Evolutionary conservation across 805 yeast genomes (phyloP).

Genomic region (Millerago galiae): DNA sequence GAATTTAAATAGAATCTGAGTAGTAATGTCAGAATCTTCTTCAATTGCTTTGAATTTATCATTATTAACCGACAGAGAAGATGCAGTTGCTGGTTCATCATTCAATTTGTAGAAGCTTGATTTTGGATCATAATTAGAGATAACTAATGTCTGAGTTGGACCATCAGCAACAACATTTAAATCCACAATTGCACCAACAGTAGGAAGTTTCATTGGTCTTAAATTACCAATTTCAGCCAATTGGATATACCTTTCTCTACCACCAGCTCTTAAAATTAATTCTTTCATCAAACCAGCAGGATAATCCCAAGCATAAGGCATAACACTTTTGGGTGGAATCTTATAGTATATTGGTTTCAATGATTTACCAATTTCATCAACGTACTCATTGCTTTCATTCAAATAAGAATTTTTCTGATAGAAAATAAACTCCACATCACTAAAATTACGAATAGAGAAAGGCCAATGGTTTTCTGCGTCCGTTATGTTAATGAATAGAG

Average conservation of each 20-base stretch:
- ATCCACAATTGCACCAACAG: constrained; percentile 55
- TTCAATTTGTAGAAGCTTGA: constrained; percentile 62
- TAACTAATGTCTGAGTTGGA: constrained; percentile 81
- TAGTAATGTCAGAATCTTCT: constrained; percentile 29
- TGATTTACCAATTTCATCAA: constrained; percentile 40
- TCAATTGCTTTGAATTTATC: constrained; percentile 49
- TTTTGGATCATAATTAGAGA: constrained; percentile 75
- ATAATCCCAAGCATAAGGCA: constrained; percentile 98
- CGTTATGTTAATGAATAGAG: constrained; percentile 68
- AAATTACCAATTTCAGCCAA: constrained; percentile 90
- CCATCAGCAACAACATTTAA: constrained; percentile 95
- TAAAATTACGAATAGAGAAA: constrained; percentile 81
- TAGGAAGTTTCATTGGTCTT: constrained; percentile 76
- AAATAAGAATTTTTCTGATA: constrained; percentile 77
- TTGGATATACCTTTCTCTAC: constrained; percentile 71
- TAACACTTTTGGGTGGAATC: constrained; percentile 83
- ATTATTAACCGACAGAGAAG: constrained; percentile 28
- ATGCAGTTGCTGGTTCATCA: constrained; percentile 21
- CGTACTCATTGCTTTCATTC: constrained; percentile 58
- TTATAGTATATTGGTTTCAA: constrained; percentile 77
- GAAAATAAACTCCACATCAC: constrained; percentile 77
- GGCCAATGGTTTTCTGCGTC: constrained; percentile 87
- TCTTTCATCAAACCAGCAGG: constrained; percentile 88
- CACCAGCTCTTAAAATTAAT: constrained; percentile 62
- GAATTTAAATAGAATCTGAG: constrained; percentile 50